Evolutionary conservation across 2,329 filamentous ascomycete species (phyloP).

Genomic region (Neodidymelliopsis sp.): DNA sequence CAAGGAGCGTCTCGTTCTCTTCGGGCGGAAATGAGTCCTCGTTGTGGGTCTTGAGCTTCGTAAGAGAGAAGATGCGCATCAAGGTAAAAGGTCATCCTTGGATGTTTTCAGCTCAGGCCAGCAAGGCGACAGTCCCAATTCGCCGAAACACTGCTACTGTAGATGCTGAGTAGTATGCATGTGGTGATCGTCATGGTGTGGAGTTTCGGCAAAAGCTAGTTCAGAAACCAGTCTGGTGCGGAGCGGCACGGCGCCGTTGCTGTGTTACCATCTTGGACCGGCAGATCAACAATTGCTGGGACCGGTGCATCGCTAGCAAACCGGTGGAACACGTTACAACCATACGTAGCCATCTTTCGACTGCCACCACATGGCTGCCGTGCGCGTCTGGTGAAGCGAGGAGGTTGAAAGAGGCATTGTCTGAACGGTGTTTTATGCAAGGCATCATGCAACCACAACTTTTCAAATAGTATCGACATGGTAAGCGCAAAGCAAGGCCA

Average conservation of each 20-base stretch:
- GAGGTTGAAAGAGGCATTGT: conserved; percentile 2
- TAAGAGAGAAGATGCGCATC: no score
- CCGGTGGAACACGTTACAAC: conserved; percentile 12
- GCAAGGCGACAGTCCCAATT: neutral
- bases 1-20: no score
- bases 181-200: conserved; percentile 1
- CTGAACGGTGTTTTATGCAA: conserved; percentile 6
- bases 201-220: conserved; percentile 2
- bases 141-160: conserved; percentile 6
- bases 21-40: no score
- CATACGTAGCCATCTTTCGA: conserved; percentile 10
- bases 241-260: conserved; percentile 18
- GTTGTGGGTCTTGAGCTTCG: no score
- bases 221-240: conserved; percentile 11
- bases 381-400: conserved; percentile 13
- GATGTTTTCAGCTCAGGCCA: neutral
- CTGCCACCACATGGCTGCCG: conserved; percentile 12
- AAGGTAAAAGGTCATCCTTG: no score
- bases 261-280: conserved; percentile 14
- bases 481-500: conserved; percentile 11
- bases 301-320: conserved; percentile 3
- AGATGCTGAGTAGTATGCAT: conserved; percentile 4
- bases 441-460: conserved; percentile 6
- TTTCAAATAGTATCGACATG: neutral
- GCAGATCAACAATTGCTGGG: conserved; percentile 13